phyloP scores from a whole-genome alignment of 106 monocot genomes.

The Alisma plantagoaquatica region DNA sequence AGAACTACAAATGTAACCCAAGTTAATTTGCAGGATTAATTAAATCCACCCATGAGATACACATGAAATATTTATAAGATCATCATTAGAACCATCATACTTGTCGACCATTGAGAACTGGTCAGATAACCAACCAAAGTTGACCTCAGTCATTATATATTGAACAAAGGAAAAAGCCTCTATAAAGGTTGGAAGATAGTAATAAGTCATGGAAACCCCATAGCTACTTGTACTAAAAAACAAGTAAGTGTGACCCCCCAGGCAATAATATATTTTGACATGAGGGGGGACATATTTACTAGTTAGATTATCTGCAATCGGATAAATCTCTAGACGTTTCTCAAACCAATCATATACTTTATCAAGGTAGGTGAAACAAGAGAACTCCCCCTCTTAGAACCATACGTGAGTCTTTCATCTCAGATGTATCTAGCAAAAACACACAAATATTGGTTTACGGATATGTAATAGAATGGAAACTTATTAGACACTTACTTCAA shows the following conservation, averaged over 20 bases:
- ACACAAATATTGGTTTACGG: too few relatives aligned
- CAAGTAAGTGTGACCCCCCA: not conserved
- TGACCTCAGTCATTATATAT: constrained; percentile 9
- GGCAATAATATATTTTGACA: not conserved
- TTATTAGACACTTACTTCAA: too few relatives aligned
- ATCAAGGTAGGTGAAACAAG: too few relatives aligned
- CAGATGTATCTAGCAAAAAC: too few relatives aligned
- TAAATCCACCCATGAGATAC: constrained; percentile 3
- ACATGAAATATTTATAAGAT: constrained; percentile 4
- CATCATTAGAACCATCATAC: constrained; percentile 13
- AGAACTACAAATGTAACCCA: not conserved
- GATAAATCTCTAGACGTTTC: too few relatives aligned
- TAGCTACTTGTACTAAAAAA: not conserved
- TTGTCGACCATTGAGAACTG: constrained; percentile 8
- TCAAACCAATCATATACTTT: too few relatives aligned
- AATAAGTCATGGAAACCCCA: constrained; percentile 1
- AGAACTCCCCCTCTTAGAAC: too few relatives aligned
- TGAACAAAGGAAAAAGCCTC: constrained; percentile 8
- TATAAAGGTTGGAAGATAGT: constrained; percentile 1
- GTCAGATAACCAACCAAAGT: constrained; percentile 9
- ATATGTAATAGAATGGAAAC: too few relatives aligned
- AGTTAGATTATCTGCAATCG: too few relatives aligned
- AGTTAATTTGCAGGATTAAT: not conserved
- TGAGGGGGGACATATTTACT: too few relatives aligned
- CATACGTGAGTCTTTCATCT: too few relatives aligned